Conservation (phyloP, 192 early-diverging fungal genomes). For the Backusella parvicylindrica region DNA sequence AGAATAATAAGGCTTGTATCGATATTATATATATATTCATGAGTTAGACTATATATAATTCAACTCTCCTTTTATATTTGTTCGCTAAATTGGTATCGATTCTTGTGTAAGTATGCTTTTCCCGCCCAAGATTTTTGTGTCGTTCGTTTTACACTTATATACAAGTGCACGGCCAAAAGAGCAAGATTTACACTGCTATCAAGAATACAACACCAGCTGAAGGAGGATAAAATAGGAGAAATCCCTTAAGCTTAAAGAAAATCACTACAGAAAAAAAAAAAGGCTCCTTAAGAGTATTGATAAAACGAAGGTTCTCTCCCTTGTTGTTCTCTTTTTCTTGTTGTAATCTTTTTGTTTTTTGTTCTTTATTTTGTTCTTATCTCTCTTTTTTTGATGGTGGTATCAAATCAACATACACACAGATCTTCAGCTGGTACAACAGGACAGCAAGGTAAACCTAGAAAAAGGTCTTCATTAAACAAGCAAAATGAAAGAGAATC, state of each 20-base stretch:
- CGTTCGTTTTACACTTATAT: neutral
- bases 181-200: neutral
- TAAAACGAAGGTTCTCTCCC: neutral
- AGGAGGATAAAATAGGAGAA: neutral
- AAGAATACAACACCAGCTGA: neutral
- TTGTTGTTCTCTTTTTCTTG: constrained; percentile 1
- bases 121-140: neutral
- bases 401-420: neutral
- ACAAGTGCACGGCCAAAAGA: neutral
- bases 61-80: neutral
- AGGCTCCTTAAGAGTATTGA: neutral
- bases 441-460: neutral
- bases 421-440: neutral
- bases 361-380: neutral
- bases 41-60: neutral
- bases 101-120: constrained; percentile 1
- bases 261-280: neutral
- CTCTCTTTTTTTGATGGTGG: neutral
- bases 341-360: neutral
- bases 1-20: neutral
- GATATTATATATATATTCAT: neutral
- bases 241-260: neutral
- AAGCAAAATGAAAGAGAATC: neutral
- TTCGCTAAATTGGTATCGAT: neutral
- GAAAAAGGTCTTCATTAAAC: neutral